A percentile compares a stretch with the other conserved stretches of the same genome.
These are phyloP conservation scores for Mediolabrus comicus DNA, from an alignment of 108 stramenopile species.

Conservation along the genomic window DNA sequence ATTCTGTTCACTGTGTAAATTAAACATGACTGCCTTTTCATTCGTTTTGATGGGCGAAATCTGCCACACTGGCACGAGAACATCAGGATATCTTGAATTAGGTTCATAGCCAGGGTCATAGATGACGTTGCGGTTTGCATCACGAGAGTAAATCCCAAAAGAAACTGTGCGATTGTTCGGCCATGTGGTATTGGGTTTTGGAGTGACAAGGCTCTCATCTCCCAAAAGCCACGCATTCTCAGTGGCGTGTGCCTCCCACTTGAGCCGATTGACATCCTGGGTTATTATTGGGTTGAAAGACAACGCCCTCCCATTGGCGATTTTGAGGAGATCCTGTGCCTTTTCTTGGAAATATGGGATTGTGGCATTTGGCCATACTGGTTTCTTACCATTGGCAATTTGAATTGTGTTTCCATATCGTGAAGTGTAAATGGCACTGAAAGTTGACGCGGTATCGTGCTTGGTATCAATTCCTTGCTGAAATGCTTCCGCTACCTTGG, in stretches of 20 bases:
- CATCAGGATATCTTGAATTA: constrained; percentile 21
- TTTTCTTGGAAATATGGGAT: constrained; percentile 50
- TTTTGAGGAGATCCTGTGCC: constrained; percentile 31
- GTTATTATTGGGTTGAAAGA: constrained; percentile 53
- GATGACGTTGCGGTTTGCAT: constrained; percentile 19
- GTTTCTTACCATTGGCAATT: not conserved
- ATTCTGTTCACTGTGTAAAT: constrained; percentile 44
- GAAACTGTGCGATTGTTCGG: constrained; percentile 41
- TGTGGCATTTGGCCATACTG: constrained; percentile 59
- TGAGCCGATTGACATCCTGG: constrained; percentile 30
- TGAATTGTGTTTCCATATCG: constrained; percentile 23
- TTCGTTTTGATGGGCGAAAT: constrained; percentile 47
- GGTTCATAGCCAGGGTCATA: constrained; percentile 25
- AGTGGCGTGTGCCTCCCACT: constrained; percentile 37
- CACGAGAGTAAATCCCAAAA: constrained; percentile 45
- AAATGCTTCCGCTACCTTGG: constrained; percentile 46
- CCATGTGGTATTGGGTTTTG: constrained; percentile 20
- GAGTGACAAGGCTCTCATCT: constrained; percentile 9
- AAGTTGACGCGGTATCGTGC: constrained; percentile 27
- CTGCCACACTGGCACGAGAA: constrained; percentile 68
- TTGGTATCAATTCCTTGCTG: constrained; percentile 42
- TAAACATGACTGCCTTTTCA: constrained; percentile 54
- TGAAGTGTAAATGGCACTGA: constrained; percentile 48
- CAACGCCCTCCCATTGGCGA: constrained; percentile 41
- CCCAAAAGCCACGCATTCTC: constrained; percentile 22